These are phyloP conservation scores for Beauveria sp. DNA, from an alignment of 2,329 filamentous ascomycete genomes.

Conservation along the genomic window DNA sequence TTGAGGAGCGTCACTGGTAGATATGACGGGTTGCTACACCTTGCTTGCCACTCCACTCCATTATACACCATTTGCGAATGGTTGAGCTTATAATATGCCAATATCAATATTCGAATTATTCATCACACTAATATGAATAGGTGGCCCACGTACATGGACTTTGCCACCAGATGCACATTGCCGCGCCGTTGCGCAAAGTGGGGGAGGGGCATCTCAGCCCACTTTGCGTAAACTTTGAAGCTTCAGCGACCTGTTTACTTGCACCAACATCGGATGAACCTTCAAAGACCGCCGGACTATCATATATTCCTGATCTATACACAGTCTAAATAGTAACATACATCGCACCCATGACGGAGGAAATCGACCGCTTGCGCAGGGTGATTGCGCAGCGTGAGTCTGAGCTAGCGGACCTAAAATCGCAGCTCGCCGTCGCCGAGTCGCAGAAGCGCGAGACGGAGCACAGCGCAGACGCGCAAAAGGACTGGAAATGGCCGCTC, in stretches of 20 bases:
- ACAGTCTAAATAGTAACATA: too few relatives aligned
- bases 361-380: conserved; percentile 32
- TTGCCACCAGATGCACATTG: neutral
- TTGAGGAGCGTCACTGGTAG: conserved; percentile 62
- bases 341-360: neutral
- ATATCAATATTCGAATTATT: too few relatives aligned
- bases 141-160: neutral
- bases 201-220: conserved; percentile 2
- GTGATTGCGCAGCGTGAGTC: conserved; percentile 42
- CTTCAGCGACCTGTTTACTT: neutral
- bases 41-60: too few relatives aligned
- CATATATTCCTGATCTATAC: neutral
- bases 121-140: too few relatives aligned
- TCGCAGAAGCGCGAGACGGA: conserved; percentile 14
- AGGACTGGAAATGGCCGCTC: conserved; percentile 58
- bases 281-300: neutral
- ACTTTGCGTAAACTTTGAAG: conserved; percentile 2
- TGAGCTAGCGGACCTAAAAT: conserved; percentile 37
- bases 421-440: conserved; percentile 37
- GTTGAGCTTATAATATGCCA: too few relatives aligned
- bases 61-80: too few relatives aligned
- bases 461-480: conserved; percentile 4
- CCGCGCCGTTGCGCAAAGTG: neutral
- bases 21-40: neutral
- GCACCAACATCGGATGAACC: neutral